phyloP scores from a whole-genome alignment of 495 filamentous ascomycete species.

The Neurospora sp. region DNA sequence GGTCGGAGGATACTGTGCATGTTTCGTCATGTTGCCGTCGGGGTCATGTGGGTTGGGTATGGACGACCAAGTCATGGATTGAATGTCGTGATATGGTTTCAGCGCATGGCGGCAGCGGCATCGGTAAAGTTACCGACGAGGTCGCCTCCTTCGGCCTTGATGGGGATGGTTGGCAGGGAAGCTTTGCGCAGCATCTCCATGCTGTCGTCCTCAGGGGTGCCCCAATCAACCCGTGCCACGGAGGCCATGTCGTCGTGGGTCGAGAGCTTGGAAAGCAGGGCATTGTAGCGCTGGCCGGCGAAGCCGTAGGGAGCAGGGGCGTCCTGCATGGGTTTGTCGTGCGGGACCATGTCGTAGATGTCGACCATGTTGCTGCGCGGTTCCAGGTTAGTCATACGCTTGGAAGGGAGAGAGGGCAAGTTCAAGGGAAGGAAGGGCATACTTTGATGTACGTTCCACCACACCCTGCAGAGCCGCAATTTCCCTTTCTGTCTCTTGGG shows the following conservation, averaged over 20 bases:
- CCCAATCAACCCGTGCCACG: conserved; percentile 35
- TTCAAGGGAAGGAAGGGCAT: conserved; percentile 14
- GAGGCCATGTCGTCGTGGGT: conserved; percentile 27
- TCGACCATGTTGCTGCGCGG: conserved; percentile 44
- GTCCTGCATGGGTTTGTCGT: conserved; percentile 21
- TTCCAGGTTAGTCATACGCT: conserved; percentile 17
- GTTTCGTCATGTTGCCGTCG: background rate
- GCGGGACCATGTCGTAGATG: conserved; percentile 47
- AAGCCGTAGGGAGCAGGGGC: conserved; percentile 25
- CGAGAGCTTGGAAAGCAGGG: conserved; percentile 40
- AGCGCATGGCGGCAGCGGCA: conserved; percentile 33
- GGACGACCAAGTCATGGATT: background rate
- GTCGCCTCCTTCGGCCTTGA: conserved; percentile 35
- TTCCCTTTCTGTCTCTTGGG: conserved; percentile 47
- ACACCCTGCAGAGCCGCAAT: conserved; percentile 46
- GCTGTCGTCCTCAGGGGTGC: conserved; percentile 35
- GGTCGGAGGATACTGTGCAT: background rate
- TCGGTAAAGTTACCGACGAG: conserved; percentile 43
- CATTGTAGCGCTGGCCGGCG: conserved; percentile 40
- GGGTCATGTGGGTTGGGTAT: background rate
- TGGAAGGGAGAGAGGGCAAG: conserved; percentile 2
- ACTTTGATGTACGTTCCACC: conserved; percentile 47
- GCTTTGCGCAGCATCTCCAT: conserved; percentile 32
- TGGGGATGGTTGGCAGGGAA: conserved; percentile 13
- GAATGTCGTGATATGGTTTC: conserved; percentile 8